A percentile compares a stretch with the other conserved stretches of the same genome.
phyloP scores from a whole-genome alignment of 164 flowering plant species.

The Tetracentron sinense region DNA sequence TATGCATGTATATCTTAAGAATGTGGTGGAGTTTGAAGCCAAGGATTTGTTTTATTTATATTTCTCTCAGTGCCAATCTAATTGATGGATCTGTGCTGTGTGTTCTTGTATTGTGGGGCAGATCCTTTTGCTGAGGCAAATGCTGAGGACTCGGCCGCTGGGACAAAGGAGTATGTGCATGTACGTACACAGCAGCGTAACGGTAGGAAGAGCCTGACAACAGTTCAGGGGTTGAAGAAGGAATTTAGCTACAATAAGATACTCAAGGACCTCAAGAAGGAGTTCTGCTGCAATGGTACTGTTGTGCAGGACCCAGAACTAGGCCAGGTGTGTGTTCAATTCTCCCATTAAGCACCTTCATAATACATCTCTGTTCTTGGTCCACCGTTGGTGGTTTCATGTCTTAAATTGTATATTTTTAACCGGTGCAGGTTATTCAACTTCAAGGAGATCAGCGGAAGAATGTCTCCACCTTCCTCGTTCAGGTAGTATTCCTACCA shows the following conservation, averaged over 20 bases:
- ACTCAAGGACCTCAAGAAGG: constrained; percentile 41
- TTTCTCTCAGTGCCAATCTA: too few species aligned
- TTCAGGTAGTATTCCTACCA: constrained; percentile 26
- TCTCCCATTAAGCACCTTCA: not conserved
- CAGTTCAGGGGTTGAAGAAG: constrained; percentile 34
- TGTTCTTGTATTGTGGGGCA: constrained; percentile 14
- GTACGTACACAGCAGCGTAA: constrained; percentile 38
- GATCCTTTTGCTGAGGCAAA: constrained; percentile 50
- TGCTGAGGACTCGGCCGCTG: constrained; percentile 42
- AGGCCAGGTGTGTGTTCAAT: constrained; percentile 27
- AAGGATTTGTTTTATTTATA: too few species aligned
- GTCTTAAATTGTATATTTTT: not conserved
- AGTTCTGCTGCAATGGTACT: constrained; percentile 41
- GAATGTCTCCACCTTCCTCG: constrained; percentile 39
- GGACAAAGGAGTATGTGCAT: constrained; percentile 44
- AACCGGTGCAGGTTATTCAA: constrained; percentile 29
- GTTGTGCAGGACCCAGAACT: constrained; percentile 44
- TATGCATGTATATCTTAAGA: too few species aligned
- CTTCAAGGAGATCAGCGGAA: constrained; percentile 38
- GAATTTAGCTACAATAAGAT: constrained; percentile 44
- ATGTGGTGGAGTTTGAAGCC: too few species aligned
- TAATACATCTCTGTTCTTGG: not conserved
- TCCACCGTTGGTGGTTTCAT: too few species aligned
- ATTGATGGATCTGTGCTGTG: not conserved
- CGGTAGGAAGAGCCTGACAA: constrained; percentile 47